These are phyloP conservation scores for Perkinsus olseni DNA, from an alignment of 169 alveolate genomes.

Conservation along the genomic window DNA sequence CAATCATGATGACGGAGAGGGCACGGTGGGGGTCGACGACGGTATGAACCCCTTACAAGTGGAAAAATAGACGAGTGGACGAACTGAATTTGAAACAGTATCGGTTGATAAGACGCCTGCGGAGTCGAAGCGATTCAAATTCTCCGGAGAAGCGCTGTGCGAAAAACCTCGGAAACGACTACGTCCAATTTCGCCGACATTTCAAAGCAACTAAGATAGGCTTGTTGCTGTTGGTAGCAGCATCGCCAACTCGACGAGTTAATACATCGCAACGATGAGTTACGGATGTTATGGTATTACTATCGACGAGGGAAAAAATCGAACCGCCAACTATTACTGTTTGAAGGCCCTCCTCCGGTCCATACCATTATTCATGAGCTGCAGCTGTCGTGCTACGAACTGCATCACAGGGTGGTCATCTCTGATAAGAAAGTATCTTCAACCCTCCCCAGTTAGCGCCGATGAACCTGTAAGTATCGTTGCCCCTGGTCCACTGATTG, in stretches of 20 bases:
- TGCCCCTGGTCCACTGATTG: conserved; percentile 59
- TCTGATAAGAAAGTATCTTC: not conserved
- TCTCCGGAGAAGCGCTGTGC: too few relatives aligned
- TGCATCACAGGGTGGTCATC: conserved; percentile 39
- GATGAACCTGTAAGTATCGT: conserved; percentile 30
- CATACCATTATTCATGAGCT: conserved; percentile 18
- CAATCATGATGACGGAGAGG: not conserved
- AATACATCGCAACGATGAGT: too few relatives aligned
- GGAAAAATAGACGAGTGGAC: too few relatives aligned
- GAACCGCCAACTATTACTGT: not conserved
- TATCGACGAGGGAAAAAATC: not conserved
- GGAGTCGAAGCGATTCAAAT: too few relatives aligned
- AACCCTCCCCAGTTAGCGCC: too few relatives aligned
- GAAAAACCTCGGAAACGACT: too few relatives aligned
- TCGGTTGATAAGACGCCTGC: too few relatives aligned
- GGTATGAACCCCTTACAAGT: not conserved
- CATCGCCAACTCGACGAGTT: too few relatives aligned
- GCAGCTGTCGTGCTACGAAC: conserved; percentile 30
- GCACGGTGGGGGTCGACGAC: not conserved
- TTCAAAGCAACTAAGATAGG: too few relatives aligned
- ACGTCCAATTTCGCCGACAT: too few relatives aligned
- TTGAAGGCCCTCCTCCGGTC: conserved; percentile 11
- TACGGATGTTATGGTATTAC: not conserved
- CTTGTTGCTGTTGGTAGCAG: too few relatives aligned
- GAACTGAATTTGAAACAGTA: too few relatives aligned